A percentile compares a stretch with the other conserved stretches of the same genome.
Evolutionary conservation across 768 basidiomycete genomes (phyloP).

Genomic region (Russula abietina): DNA sequence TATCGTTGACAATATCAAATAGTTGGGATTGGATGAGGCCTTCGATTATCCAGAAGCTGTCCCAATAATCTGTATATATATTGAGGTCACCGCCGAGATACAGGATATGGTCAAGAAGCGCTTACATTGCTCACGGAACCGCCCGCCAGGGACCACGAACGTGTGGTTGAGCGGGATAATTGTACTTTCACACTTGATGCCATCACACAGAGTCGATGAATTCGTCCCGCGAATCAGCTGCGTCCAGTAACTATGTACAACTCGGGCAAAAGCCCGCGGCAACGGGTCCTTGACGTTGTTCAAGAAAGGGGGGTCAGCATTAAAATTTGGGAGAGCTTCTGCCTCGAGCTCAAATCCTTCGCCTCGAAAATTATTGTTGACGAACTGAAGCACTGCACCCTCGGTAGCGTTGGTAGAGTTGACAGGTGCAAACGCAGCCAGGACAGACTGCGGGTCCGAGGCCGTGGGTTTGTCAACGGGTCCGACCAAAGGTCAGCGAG

Average conservation of each 20-base stretch:
- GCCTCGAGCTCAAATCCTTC: slow-evolving; percentile 81
- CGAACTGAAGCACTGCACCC: slow-evolving; percentile 58
- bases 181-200: slow-evolving; percentile 65
- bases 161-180: slow-evolving; percentile 89
- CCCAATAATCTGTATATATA: slow-evolving; percentile 47
- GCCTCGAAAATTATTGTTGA: slow-evolving; percentile 69
- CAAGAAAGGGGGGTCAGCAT: slow-evolving; percentile 57
- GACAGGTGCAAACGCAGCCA: slow-evolving; percentile 57
- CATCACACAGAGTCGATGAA: slow-evolving; percentile 53
- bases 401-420: slow-evolving; percentile 46
- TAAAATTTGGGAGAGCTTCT: slow-evolving; percentile 56
- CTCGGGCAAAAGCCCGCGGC: slow-evolving; percentile 62
- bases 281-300: slow-evolving; percentile 63
- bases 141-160: slow-evolving; percentile 82
- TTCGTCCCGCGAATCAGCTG: slow-evolving; percentile 76
- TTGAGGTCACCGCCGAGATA: background rate
- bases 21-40: slow-evolving; percentile 81
- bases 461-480: slow-evolving; percentile 84
- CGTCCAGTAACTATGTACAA: slow-evolving; percentile 84
- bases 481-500: slow-evolving; percentile 69
- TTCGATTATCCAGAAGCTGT: slow-evolving; percentile 82
- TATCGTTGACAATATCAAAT: slow-evolving; percentile 62
- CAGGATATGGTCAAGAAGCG: slow-evolving; percentile 26
- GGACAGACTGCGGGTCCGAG: slow-evolving; percentile 55
- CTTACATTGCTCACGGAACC: slow-evolving; percentile 82